These are phyloP conservation scores for Cystobasidium onofrii DNA, from an alignment of 768 basidiomycete genomes.

Conservation along the genomic window DNA sequence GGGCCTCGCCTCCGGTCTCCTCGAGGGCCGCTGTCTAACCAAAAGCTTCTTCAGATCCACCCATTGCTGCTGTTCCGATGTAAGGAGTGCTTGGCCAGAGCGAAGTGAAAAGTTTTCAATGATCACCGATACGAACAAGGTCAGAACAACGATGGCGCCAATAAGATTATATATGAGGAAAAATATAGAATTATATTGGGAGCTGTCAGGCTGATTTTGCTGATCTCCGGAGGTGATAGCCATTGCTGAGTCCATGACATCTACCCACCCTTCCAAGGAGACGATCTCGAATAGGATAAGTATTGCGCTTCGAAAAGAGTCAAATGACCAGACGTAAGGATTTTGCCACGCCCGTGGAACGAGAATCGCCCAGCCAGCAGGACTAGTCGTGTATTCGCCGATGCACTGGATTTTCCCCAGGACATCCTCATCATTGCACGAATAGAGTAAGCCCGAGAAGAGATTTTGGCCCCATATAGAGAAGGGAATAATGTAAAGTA, in stretches of 20 bases:
- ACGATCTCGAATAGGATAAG: constrained; percentile 94
- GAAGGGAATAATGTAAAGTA: constrained; percentile 53
- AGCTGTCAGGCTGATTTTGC: constrained; percentile 65
- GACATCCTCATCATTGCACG: constrained; percentile 64
- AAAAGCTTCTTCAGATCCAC: constrained; percentile 84
- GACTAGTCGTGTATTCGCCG: constrained; percentile 60
- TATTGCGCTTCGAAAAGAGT: constrained; percentile 69
- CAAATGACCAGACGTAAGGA: constrained; percentile 82
- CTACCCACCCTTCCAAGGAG: constrained; percentile 92
- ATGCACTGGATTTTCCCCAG: constrained; percentile 60
- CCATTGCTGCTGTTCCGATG: constrained; percentile 83
- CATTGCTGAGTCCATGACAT: constrained; percentile 74
- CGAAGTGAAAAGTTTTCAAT: constrained; percentile 83
- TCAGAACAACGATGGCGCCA: constrained; percentile 77
- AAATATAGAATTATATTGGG: constrained; percentile 78
- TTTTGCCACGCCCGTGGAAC: constrained; percentile 84
- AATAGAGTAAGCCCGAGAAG: constrained; percentile 73
- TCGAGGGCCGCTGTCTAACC: constrained; percentile 74
- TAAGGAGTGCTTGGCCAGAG: constrained; percentile 77
- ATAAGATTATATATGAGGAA: constrained; percentile 85
- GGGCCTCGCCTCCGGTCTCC: constrained; percentile 62
- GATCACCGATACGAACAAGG: constrained; percentile 55
- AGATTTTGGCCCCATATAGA: constrained; percentile 88
- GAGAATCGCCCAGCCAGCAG: constrained; percentile 56
- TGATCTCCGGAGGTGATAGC: constrained; percentile 61